Base-by-base conservation (phyloP, 2,329 filamentous ascomycete genomes). In the Juglanconis oblonga region DNA sequence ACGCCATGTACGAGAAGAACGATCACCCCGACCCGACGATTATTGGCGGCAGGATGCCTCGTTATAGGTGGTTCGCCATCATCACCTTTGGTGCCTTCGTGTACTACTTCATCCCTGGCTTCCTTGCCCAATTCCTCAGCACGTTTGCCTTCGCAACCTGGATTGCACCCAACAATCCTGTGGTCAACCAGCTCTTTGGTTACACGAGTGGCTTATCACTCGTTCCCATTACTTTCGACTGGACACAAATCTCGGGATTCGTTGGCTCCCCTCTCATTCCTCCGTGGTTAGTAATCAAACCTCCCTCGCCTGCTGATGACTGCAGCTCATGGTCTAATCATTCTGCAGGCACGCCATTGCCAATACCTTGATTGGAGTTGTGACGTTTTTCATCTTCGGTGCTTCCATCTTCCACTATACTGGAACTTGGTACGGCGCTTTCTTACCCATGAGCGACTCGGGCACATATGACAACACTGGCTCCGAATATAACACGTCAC, bases 171-270 rank as follows among this genome's bases (percentile, higher is more conserved):
- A 78, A 90, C 53, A 90, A 84, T 61, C 77, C 84, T 0, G 74
- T 90, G 9, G 73, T 92, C 44, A 92, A 92, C 65, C 88, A 92
- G 69, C 68, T 92, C 1, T 92, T 92, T 65, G 89, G 89, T 2
- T 87, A 87, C 1, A 79, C 78, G 52, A 88, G 85, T 0, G 89
- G 89, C 0, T 64, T 92, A 3, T 89, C 86, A 0, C 68, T 92
- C 33, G 74, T 91, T 6, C 88, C 89, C 1, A 84, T 92, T 36
- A 91, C 88, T 0, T 90, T 92, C 68, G 89, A 92, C 75, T 91
- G 89, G 88, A 88, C 87, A 5, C 87, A 90, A 66, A 81, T 91
- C 55, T 81, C 87, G 3, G 89, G 87, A 51, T 91, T 84, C 62
- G 78, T 89, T 55, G 83, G 84, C 35, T 89, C 86, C 9, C 88